Evolutionary conservation across 768 basidiomycete species (phyloP).

Genomic region (Hebeloma cylindrosporum): DNA sequence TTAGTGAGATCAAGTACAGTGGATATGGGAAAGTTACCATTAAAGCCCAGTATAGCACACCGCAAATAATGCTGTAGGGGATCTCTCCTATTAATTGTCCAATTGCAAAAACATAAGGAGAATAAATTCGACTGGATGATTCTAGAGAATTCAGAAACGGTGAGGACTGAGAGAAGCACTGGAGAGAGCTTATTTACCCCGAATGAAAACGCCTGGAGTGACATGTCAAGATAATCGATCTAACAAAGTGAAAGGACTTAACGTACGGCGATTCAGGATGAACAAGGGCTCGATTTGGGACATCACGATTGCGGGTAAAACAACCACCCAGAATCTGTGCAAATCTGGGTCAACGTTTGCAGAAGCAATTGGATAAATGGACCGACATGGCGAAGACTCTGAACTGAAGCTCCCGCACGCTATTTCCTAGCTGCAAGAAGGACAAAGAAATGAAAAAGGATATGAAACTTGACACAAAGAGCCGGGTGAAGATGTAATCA

Average conservation of each 20-base stretch:
- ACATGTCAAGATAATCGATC: not conserved
- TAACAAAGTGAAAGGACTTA: constrained; percentile 4
- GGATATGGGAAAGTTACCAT: constrained; percentile 45
- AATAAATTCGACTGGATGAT: constrained; percentile 83
- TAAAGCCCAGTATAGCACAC: constrained; percentile 70
- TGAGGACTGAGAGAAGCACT: not conserved
- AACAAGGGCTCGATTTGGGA: constrained; percentile 82
- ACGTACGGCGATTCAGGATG: constrained; percentile 60
- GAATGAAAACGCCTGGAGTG: constrained; percentile 38
- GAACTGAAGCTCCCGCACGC: constrained; percentile 70
- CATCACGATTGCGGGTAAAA: constrained; percentile 76
- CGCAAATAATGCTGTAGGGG: constrained; percentile 73
- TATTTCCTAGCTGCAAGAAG: constrained; percentile 72
- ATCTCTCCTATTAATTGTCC: constrained; percentile 81
- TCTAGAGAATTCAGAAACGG: constrained; percentile 36
- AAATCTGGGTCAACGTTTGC: not conserved
- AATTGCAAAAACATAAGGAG: constrained; percentile 80
- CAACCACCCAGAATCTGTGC: constrained; percentile 61
- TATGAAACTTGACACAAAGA: constrained; percentile 73
- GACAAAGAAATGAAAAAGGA: constrained; percentile 74
- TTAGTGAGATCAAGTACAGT: not conserved
- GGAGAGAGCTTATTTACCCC: constrained; percentile 19
- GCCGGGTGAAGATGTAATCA: constrained; percentile 80
- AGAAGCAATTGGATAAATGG: not conserved
- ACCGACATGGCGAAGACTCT: constrained; percentile 76